phyloP scores from a whole-genome alignment of 257 asterid genomes.

The Ajuga chamaepitys region DNA sequence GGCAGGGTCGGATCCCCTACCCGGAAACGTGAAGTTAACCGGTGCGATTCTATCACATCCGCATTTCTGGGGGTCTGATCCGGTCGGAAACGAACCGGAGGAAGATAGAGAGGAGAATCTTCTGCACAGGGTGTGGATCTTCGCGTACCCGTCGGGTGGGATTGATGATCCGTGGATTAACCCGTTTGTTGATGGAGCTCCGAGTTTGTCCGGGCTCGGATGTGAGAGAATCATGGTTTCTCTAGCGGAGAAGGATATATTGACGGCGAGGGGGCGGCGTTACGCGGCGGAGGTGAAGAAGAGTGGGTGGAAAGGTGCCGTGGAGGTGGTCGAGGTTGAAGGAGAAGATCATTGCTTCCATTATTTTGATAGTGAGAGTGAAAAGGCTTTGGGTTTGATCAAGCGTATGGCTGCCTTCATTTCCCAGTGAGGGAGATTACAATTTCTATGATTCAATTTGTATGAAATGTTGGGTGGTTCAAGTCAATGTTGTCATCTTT shows the following conservation, averaged over 20 bases:
- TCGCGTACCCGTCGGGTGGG: constrained; percentile 2
- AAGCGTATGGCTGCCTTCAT: constrained; percentile 31
- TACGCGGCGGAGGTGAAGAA: constrained; percentile 36
- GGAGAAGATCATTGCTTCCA: constrained; percentile 51
- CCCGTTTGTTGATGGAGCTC: constrained; percentile 9
- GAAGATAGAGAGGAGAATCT: constrained; percentile 8
- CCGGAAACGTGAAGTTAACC: constrained; percentile 19
- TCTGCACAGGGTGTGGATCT: not conserved
- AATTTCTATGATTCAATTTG: no score
- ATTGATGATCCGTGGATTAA: constrained; percentile 10
- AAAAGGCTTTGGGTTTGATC: constrained; percentile 33
- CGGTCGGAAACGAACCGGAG: constrained; percentile 9
- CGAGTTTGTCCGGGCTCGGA: constrained; percentile 15
- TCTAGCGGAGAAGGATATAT: constrained; percentile 21
- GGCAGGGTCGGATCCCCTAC: constrained; percentile 18
- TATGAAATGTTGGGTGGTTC: no score
- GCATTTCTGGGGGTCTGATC: constrained; percentile 20
- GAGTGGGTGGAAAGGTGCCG: constrained; percentile 54
- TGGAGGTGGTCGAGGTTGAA: constrained; percentile 40
- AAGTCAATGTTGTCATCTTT: no score
- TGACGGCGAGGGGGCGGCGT: constrained; percentile 7
- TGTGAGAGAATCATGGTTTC: constrained; percentile 1
- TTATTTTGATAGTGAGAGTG: constrained; percentile 11
- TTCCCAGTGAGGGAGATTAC: not conserved
- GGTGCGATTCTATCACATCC: constrained; percentile 33